Conservation (phyloP, 768 basidiomycete species). For the Suillus weaverae region DNA sequence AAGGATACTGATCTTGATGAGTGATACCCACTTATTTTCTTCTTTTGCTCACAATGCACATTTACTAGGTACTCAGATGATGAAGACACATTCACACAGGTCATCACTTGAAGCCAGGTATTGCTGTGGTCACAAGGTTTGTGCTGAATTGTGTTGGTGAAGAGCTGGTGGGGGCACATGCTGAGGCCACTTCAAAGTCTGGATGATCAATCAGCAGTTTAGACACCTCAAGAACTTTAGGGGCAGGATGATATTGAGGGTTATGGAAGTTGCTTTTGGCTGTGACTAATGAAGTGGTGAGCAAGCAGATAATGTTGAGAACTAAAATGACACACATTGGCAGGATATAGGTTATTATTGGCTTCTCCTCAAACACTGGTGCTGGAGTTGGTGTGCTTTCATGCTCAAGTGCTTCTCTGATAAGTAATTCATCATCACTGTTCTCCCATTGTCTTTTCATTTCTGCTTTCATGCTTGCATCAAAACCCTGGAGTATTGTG, state of each 20-base stretch:
- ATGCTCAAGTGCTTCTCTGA: conserved; percentile 32
- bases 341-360: conserved; percentile 72
- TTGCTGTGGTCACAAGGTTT: conserved; percentile 25
- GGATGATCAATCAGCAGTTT: conserved; percentile 60
- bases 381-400: conserved; percentile 37
- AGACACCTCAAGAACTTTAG: conserved; percentile 42
- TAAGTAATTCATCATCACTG: conserved; percentile 35
- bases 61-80: too few relatives aligned
- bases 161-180: conserved; percentile 58
- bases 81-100: conserved; percentile 17
- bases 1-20: too few relatives aligned
- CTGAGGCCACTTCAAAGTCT: conserved; percentile 58
- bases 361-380: conserved; percentile 47
- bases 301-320: neutral
- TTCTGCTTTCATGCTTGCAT: too few relatives aligned
- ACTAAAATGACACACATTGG: conserved; percentile 47
- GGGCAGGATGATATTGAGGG: conserved; percentile 55
- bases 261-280: conserved; percentile 68
- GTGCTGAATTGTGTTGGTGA: conserved; percentile 37
- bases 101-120: conserved; percentile 26
- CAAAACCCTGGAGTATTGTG: too few relatives aligned
- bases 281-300: conserved; percentile 49
- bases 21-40: too few relatives aligned
- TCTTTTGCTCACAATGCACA: too few relatives aligned
- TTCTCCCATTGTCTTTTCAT: conserved; percentile 22